Percentiles rank a stretch among this genome's conserved stretches.
Evolutionary conservation across 2,329 filamentous ascomycete genomes (phyloP).

Genomic region (Leptographium wingfieldii): DNA sequence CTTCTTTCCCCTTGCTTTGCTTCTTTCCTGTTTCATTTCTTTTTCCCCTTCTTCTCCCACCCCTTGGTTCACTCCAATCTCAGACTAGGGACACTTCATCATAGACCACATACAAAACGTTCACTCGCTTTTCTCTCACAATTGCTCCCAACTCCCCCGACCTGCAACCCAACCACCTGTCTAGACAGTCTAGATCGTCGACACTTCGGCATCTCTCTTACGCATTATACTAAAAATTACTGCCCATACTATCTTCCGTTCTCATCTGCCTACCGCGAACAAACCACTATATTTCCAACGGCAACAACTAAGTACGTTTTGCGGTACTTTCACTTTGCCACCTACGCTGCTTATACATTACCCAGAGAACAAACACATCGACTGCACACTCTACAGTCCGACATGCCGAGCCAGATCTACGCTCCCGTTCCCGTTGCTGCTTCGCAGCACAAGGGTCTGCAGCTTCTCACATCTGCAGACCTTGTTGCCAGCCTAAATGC

Average conservation of each 20-base stretch:
- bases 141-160: neutral
- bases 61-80: neutral
- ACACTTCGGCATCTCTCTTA: neutral
- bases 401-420: slow-evolving; percentile 31
- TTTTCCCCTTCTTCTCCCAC: neutral
- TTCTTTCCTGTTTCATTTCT: neutral
- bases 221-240: neutral
- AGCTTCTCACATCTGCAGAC: slow-evolving; percentile 34
- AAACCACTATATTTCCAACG: neutral
- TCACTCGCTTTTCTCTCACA: neutral
- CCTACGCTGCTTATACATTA: neutral
- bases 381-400: slow-evolving; percentile 1
- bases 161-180: neutral
- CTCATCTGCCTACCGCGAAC: neutral
- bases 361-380: slow-evolving; percentile 6
- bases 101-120: neutral
- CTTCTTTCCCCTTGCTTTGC: neutral
- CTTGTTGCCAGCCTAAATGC: slow-evolving; percentile 41
- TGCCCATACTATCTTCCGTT: neutral
- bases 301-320: neutral
- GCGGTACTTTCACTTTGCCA: neutral
- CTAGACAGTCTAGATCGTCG: neutral
- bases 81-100: neutral
- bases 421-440: slow-evolving; percentile 33
- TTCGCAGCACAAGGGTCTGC: slow-evolving; percentile 31